These are phyloP conservation scores for Ilex paraguariensis DNA, from an alignment of 305 asterid species.

Conservation along the genomic window DNA sequence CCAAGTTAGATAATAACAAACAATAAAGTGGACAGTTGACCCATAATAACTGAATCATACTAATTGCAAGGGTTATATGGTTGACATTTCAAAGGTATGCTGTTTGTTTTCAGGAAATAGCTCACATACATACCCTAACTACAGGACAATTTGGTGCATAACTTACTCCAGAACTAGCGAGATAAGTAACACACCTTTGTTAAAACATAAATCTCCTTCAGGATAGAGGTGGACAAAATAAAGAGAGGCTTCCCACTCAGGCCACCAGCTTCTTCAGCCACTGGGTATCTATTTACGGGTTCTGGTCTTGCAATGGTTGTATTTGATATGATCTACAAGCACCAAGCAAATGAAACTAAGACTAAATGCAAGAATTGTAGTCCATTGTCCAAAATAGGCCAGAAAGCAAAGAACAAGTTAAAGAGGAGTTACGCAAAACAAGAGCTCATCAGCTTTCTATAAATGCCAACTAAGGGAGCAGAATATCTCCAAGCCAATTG, in stretches of 20 bases:
- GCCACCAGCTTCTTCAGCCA: conserved; percentile 82
- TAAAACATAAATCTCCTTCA: conserved; percentile 83
- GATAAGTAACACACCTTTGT: conserved; percentile 60
- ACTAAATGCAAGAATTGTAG: neutral
- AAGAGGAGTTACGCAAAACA: too few species aligned
- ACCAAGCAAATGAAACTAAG: conserved; percentile 6
- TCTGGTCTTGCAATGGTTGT: conserved; percentile 89
- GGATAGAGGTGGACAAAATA: conserved; percentile 58
- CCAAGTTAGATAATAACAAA: too few species aligned
- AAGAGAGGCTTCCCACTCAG: conserved; percentile 94
- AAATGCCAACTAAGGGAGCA: too few species aligned
- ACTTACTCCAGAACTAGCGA: neutral
- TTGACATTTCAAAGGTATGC: neutral
- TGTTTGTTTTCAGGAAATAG: neutral
- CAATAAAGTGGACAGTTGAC: too few species aligned
- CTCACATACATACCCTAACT: neutral
- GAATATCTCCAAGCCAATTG: too few species aligned
- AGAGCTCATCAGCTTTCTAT: too few species aligned
- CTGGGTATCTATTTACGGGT: conserved; percentile 46
- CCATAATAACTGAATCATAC: too few species aligned
- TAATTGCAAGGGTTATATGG: too few species aligned
- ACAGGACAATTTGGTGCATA: neutral
- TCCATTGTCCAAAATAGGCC: too few species aligned
- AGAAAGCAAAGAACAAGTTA: too few species aligned
- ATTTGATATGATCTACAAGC: conserved; percentile 77